These are phyloP conservation scores for Saccharum hybrid DNA, from an alignment of 202 grass and related monocot genomes.

Conservation along the genomic window DNA sequence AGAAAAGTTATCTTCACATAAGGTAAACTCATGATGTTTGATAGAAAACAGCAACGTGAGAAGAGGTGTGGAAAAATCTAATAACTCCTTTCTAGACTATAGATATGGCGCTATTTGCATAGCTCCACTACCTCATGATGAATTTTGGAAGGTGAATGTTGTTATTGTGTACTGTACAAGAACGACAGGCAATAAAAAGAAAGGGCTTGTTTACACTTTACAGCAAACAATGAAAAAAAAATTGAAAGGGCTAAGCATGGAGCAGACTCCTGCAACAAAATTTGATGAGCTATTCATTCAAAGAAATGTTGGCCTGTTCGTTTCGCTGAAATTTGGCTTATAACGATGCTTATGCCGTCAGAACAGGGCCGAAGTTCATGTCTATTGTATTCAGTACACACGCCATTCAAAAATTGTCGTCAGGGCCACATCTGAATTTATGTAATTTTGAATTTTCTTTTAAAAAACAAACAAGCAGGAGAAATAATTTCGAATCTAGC, in stretches of 20 bases:
- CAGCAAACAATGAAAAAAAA: neutral
- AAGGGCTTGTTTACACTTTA: neutral
- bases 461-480: neutral
- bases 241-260: neutral
- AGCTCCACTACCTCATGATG: neutral
- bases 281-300: neutral
- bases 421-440: neutral
- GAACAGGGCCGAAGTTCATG: neutral
- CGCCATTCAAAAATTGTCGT: neutral
- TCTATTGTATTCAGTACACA: neutral
- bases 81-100: neutral
- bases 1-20: neutral
- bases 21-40: neutral
- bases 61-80: neutral
- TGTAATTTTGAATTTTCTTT: neutral
- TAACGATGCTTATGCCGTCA: no score
- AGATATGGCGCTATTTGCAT: neutral
- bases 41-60: neutral
- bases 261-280: neutral
- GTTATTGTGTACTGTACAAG: slow-evolving; percentile 1
- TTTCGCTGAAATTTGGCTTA: no score
- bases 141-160: neutral
- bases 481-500: neutral
- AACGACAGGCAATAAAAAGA: neutral
- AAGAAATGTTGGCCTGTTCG: neutral